Conservation (phyloP, 2,329 filamentous ascomycete species). For the Scedosporium aurantiacum region DNA sequence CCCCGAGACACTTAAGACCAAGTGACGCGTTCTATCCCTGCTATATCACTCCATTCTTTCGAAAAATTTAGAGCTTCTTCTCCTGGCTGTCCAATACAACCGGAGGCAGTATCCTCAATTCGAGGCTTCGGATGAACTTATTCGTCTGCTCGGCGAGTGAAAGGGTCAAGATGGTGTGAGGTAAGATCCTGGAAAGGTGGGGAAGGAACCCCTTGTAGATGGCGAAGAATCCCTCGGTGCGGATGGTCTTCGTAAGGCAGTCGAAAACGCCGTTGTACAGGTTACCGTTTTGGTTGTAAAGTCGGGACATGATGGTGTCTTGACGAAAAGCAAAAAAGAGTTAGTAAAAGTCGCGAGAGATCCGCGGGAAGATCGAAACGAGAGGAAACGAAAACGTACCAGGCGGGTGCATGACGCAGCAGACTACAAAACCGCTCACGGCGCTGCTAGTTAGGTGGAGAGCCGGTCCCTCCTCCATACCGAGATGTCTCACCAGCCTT, state of each 20-base stretch:
- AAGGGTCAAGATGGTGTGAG: conserved; percentile 89
- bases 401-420: conserved; percentile 95
- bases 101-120: conserved; percentile 43
- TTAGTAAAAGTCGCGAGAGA: no score
- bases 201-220: conserved; percentile 98
- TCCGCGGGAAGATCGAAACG: not conserved
- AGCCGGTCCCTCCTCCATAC: conserved; percentile 81
- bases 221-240: conserved; percentile 80
- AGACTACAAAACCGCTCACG: conserved; percentile 88
- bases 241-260: conserved; percentile 81
- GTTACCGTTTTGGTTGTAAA: conserved; percentile 98
- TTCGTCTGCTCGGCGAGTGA: conserved; percentile 95
- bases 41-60: no score
- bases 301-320: conserved; percentile 95
- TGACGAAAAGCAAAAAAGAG: not conserved
- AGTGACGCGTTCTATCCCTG: no score
- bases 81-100: conserved; percentile 18
- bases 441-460: conserved; percentile 84
- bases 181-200: conserved; percentile 84
- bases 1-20: no score
- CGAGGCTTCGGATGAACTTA: conserved; percentile 74
- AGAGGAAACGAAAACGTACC: conserved; percentile 37
- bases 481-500: conserved; percentile 66
- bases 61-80: not conserved
- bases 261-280: conserved; percentile 91